Evolutionary conservation across 768 basidiomycete species (phyloP), one percentile per base, ranked within the genome.

Genomic region (Mycena vitilis): DNA sequence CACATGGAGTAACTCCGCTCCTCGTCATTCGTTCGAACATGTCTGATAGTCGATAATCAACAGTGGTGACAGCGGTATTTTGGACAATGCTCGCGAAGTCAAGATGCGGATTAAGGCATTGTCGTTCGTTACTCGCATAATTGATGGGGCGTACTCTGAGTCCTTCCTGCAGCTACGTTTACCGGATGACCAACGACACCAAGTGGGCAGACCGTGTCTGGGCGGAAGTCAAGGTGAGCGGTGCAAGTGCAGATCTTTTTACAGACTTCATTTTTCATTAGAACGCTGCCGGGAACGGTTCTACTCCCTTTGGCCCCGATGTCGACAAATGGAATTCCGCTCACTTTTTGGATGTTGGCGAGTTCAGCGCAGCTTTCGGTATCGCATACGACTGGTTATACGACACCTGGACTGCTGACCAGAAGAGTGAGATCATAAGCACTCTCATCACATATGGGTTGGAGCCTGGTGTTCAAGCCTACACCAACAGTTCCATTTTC

Each of bases 321-420:
- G 82, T 82, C 60, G 85, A 88, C 63, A 88, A 83, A 75, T 99
- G 97, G 97, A 98, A 99, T 81, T 84, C 90, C 5, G 68, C 48
- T 1, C 97, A 99, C 80, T 99, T 98, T 88, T 90, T 99, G 53
- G 97, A 96, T 77, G 82, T 88, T 30, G 96, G 91, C 15, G 97
- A 98, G 79, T 85, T 98, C 71, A 89, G 89, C 20, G 89, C 92
- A 37, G 96, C 94, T 9, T 99, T 91, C 75, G 98, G 86, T 45
- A 92, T 96, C 70, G 97, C 91, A 2, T 99, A 99, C 75, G 98
- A 99, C 76, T 99, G 97, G 97, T 76, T 99, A 40, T 91, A 98
- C 78, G 92, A 95, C 61, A 83, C 86, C 56, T 97, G 92, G 94
- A 87, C 87, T 15, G 80, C 85, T 36, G 85, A 88, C 1, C 95